Evolutionary conservation across 345 rosid species (phyloP).

Genomic region (Barbarea vulgaris): DNA sequence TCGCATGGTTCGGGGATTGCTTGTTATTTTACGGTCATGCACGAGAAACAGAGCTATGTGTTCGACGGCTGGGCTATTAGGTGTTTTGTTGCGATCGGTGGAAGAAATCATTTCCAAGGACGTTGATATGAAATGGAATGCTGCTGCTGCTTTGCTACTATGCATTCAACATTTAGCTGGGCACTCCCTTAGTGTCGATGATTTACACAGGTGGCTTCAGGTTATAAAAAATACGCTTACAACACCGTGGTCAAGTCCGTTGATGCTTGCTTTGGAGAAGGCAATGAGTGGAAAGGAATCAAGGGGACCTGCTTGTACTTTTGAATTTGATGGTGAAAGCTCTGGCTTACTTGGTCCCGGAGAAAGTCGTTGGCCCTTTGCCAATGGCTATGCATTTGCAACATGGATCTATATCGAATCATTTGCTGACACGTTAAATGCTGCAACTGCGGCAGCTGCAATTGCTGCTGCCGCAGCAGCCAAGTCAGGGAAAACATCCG

Average conservation of each 20-base stretch:
- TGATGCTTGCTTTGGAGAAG: conserved; percentile 85
- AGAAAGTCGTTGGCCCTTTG: conserved; percentile 98
- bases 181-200: conserved; percentile 83
- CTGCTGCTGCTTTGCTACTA: conserved; percentile 71
- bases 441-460: conserved; percentile 97
- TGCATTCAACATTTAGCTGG: conserved; percentile 92
- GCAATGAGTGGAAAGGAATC: conserved; percentile 93
- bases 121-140: conserved; percentile 70
- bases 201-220: conserved; percentile 79
- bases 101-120: conserved; percentile 76
- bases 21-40: conserved; percentile 89
- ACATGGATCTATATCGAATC: conserved; percentile 99
- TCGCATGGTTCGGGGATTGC: conserved; percentile 90
- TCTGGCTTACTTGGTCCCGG: conserved; percentile 99
- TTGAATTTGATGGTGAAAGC: conserved; percentile 99
- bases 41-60: conserved; percentile 99
- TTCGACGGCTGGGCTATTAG: conserved; percentile 85
- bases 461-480: conserved; percentile 99
- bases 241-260: conserved; percentile 68
- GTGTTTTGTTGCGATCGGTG: conserved; percentile 84
- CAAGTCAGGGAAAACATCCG: conserved; percentile 95
- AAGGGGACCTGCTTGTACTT: conserved; percentile 89
- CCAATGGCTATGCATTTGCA: conserved; percentile 90
- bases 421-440: conserved; percentile 96
- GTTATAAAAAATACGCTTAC: conserved; percentile 64